These are phyloP conservation scores for Lignosus rhinocerotis DNA, from an alignment of 1,284 basidiomycete genomes.

Conservation along the genomic window DNA sequence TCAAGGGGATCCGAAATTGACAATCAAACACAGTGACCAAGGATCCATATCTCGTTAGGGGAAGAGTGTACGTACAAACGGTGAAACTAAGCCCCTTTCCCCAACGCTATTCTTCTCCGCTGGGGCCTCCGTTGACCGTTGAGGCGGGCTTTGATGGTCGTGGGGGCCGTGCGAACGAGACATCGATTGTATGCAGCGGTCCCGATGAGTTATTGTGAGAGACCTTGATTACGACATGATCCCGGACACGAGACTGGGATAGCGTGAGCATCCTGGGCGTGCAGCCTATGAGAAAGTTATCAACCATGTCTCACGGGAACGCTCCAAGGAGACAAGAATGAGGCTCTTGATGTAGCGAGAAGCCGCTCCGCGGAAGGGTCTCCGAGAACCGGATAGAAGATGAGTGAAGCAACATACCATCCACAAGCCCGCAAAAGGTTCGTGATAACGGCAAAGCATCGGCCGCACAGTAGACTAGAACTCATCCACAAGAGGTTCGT, in stretches of 20 bases:
- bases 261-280: conserved; percentile 5
- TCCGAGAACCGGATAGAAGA: conserved; percentile 5
- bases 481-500: background rate
- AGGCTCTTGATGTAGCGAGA: conserved; percentile 2
- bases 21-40: background rate
- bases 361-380: background rate
- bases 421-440: background rate
- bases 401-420: background rate
- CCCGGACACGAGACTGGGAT: conserved; percentile 1
- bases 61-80: background rate
- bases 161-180: background rate
- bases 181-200: background rate
- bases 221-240: background rate
- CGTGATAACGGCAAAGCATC: conserved; percentile 10
- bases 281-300: conserved; percentile 5
- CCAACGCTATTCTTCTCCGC: background rate
- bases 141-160: background rate
- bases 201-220: background rate
- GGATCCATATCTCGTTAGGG: background rate
- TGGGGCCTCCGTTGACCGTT: background rate
- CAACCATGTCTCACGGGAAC: background rate
- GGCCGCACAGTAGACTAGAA: conserved; percentile 19
- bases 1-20: background rate
- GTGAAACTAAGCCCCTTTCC: background rate
- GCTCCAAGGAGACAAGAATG: conserved; percentile 3